Conservation (phyloP, 352 stramenopile species). For the Thalassiosira oceanica region DNA sequence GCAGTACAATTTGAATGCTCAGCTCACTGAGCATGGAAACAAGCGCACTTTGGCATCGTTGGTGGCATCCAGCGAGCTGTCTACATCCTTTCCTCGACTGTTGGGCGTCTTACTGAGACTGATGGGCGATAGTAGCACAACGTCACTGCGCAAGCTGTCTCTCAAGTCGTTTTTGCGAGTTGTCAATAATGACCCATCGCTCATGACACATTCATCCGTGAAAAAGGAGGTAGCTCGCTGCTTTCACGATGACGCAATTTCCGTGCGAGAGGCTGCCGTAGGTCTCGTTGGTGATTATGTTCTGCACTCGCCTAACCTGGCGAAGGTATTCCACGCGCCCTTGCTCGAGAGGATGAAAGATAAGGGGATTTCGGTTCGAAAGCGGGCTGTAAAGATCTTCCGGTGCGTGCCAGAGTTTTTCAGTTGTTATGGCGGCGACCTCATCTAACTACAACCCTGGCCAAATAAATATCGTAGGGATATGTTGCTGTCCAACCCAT, state of each 20-base stretch:
- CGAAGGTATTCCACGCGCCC: constrained; percentile 70
- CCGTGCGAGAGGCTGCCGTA: constrained; percentile 80
- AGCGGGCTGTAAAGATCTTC: no score
- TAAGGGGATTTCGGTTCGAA: constrained; percentile 75
- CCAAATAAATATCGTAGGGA: no score
- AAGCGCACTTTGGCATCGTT: constrained; percentile 64
- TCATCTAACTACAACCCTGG: no score
- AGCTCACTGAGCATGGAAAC: constrained; percentile 67
- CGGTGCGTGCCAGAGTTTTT: no score
- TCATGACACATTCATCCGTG: constrained; percentile 80
- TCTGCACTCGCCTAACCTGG: constrained; percentile 68
- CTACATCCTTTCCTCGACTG: constrained; percentile 62
- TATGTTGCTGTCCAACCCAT: constrained; percentile 65
- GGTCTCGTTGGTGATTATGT: constrained; percentile 80
- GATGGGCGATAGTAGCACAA: constrained; percentile 62
- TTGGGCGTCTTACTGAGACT: constrained; percentile 74
- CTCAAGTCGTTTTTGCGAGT: constrained; percentile 79
- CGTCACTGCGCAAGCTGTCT: constrained; percentile 74
- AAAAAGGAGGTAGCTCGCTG: constrained; percentile 72
- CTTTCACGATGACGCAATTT: constrained; percentile 81
- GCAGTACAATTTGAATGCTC: constrained; percentile 23
- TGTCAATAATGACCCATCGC: constrained; percentile 67
- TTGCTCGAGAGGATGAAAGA: constrained; percentile 77
- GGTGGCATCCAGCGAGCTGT: constrained; percentile 52
- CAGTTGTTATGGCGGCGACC: no score